Evolutionary conservation across 768 basidiomycete species (phyloP), one percentile per base, ranked within the genome.

Genomic region (Suillus brevipes): DNA sequence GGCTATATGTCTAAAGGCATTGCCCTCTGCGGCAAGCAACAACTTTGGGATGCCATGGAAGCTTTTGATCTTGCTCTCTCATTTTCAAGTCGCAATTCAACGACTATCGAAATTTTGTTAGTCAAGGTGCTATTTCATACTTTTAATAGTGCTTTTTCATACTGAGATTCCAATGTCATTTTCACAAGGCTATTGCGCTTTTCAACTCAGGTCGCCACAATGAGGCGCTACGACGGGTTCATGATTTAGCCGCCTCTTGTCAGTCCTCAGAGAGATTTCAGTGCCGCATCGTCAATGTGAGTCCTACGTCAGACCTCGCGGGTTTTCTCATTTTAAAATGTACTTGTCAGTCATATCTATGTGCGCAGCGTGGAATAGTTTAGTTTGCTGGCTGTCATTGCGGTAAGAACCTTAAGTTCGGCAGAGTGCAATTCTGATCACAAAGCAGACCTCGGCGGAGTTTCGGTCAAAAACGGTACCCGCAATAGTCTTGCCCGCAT

Each of bases 301-400:
- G 56, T 37, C 5, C 16, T 10, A 13, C 23, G 4, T 16, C 23
- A 57, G 6, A 14, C 4, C 14, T 38, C 16, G 13, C 34, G 23
- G 34, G 25, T 8, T 25, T 2, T 57, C 14, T 56, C 55, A 12
- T 56, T n/a, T 37, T 37, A 13, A 37, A 57, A 36, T 23, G 16
- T 37, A 37, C 9, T 37, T 13, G 37, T 14, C n/a, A 57, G 56
- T 57, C 23, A 16, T 57, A 57, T 57, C 37, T 57, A 38, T 23
- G n/a, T 38, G 56, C 38, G 8, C 37, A 38, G 4, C 56, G 4
- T 38, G 56, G n/a, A n/a, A n/a, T n/a, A 68, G 91, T 94, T 1
- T 93, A 91, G 91, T 94, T 93, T 69, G 75, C 90, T 4, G 91
- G 91, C 0, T 85, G 83, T 68, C 91, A 92, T 68, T 85, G 84